Evolutionary conservation across 306 rosid species (phyloP), one percentile per base, ranked within the genome.

Genomic region (Fagus sylvatica): DNA sequence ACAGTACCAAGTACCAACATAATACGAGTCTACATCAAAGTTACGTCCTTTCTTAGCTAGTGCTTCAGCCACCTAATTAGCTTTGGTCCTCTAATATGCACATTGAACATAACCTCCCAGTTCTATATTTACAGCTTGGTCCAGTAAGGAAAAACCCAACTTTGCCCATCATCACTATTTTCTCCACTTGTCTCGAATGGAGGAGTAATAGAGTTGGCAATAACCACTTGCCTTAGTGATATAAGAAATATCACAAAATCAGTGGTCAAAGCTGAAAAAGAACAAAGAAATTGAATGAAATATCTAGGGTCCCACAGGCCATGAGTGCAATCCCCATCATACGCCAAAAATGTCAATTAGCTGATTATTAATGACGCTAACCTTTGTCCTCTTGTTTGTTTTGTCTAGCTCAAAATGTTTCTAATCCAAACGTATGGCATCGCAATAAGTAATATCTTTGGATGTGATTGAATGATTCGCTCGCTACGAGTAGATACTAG

Each of bases 281-380:
- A 66, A 33, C 6, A 66, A 39, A 6, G 0, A 15, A 66, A 62
- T 5, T 36, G 9, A 34, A 13, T 5, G 69, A 62, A 16, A 62
- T n/a, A n/a, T 62, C 1, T 1, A 57, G 64, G 64, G 64, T 28
- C 22, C 11, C 64, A n/a, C 11, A 46, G 2, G 13, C 51, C 2
- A 61, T 61, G 34, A 66, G 71, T 39, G 71, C 71, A 66, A 17
- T 66, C 71, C 49, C 19, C 48, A 37, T 39, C 49, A 46, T 13
- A 46, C 51, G 3, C 13, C 15, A 46, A 10, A 37, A 6, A 6
- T 10, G 32, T 57, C 64, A 28, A 28, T 57, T 30, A 1, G 64
- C 10, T 46, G 51, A 46, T 46, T 46, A 46, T 46, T 32, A 28
- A 57, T 6, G 64, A 57, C 64, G 64, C 30, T 22, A 13, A 9